Base-by-base conservation (phyloP, 306 rosid species). In the Vigna angularis region DNA sequence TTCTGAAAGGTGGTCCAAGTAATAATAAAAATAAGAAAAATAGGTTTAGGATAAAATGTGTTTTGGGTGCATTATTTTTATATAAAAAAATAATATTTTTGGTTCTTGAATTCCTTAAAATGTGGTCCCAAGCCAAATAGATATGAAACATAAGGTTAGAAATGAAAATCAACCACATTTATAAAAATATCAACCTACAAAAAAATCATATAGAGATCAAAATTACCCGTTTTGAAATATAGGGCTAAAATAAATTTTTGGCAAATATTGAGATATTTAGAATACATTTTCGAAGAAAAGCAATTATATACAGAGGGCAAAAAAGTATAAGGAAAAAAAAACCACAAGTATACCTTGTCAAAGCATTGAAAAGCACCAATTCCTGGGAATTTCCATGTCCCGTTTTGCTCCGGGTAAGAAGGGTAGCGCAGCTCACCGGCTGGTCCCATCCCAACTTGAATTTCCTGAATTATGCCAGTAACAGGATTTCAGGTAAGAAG, bases 371-470 rank as follows among this genome's bases (percentile, higher is more conserved):
- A 96, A 77, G 96, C 97, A 56, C 98, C 98, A 71, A 95, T 95
- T 63, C 99, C 99, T 1, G 99, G 99, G 78, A 93, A 96, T 16
- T 48, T 79, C 99, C 99, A 96, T 40, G 86, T 90, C n/a, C 97
- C 99, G 65, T 93, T 71, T 81, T 87, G 89, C 85, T 96, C 98
- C 4, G 99, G 99, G 83, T 96, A 96, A 4, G 99, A 93, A 47
- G 99, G 99, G 50, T 96, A 96, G 28, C 99, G 97, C 20, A 96
- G 87, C 82, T 96, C 99, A 51, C 99, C 99, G 0, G 98, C 98
- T n/a, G 99, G 99, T 62, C 99, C 99, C 99, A 96, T 96, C 13
- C 99, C 99, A 65, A 90, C 98, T 93, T 96, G 99, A 49, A 96
- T 93, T 93, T 96, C 99, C 99, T 96, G 86, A 57, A 36, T 51